Conservation (phyloP, 306 rosid genomes). For the Potentilla sterilis region DNA sequence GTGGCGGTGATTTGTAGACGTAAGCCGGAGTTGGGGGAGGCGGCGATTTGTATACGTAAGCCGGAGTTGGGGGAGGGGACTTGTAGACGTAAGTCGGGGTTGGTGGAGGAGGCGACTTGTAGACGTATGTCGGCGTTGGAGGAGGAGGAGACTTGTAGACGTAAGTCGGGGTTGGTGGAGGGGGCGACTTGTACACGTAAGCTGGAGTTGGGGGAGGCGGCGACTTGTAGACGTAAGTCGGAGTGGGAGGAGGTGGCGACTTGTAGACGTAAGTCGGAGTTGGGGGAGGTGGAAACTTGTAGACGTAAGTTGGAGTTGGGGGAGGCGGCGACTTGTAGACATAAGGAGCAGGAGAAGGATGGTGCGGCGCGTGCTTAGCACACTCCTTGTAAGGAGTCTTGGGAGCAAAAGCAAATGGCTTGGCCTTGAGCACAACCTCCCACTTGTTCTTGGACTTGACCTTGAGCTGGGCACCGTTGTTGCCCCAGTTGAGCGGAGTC, state of each 20-base stretch:
- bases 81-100: neutral
- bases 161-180: constrained; percentile 20
- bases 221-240: constrained; percentile 10
- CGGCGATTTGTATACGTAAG: neutral
- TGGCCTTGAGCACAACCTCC: constrained; percentile 68
- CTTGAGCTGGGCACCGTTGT: constrained; percentile 48
- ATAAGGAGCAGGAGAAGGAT: constrained; percentile 56
- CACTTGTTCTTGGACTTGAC: constrained; percentile 68
- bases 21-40: constrained; percentile 1
- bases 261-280: constrained; percentile 24
- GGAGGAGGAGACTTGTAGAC: constrained; percentile 39
- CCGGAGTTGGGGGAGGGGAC: neutral
- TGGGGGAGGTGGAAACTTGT: constrained; percentile 44
- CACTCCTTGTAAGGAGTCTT: constrained; percentile 68
- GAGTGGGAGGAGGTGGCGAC: constrained; percentile 46
- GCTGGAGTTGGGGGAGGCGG: constrained; percentile 1
- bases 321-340: constrained; percentile 57
- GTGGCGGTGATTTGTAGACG: constrained; percentile 29
- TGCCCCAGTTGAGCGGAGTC: constrained; percentile 55
- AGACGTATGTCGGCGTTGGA: neutral
- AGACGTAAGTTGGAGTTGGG: constrained; percentile 26
- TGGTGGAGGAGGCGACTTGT: neutral
- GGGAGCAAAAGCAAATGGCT: constrained; percentile 84
- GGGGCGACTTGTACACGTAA: neutral
- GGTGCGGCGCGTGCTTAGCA: constrained; percentile 43